phyloP scores from a whole-genome alignment of 129 eudicot genomes.

The Helichrysum umbraculigerum region DNA sequence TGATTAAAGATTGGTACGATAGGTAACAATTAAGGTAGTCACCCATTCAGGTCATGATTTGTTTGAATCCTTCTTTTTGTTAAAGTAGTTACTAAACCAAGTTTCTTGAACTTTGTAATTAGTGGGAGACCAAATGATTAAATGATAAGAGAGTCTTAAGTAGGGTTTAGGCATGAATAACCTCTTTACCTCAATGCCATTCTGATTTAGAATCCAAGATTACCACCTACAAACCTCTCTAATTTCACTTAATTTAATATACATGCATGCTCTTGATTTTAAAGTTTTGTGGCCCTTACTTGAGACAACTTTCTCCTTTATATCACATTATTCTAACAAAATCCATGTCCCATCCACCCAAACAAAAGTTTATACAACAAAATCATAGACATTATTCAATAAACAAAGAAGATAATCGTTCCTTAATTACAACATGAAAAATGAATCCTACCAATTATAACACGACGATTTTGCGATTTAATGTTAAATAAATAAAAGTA shows the following conservation, averaged over 20 bases:
- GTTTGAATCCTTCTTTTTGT: conserved; percentile 26
- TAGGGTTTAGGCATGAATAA: conserved; percentile 43
- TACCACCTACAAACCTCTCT: conserved; percentile 19
- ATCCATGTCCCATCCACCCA: conserved; percentile 27
- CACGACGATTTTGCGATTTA: neutral
- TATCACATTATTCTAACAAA: conserved; percentile 22
- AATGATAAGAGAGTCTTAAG: conserved; percentile 39
- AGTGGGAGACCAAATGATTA: conserved; percentile 70
- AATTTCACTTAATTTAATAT: conserved; percentile 25
- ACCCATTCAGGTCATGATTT: conserved; percentile 39
- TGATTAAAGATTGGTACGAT: conserved; percentile 26
- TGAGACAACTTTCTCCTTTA: conserved; percentile 40
- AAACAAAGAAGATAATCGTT: neutral
- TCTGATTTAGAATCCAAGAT: conserved; percentile 42
- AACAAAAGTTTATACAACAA: neutral
- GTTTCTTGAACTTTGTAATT: conserved; percentile 36
- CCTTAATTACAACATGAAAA: neutral
- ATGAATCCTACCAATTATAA: neutral
- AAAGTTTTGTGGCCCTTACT: conserved; percentile 39
- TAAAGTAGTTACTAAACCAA: conserved; percentile 41
- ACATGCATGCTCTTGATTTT: conserved; percentile 35
- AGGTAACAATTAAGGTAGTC: conserved; percentile 35
- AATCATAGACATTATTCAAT: neutral
- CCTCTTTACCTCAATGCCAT: conserved; percentile 25
- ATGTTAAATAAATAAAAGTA: neutral